Conservation (phyloP, 208 protist species). For the Acanthamoeba sp. region DNA sequence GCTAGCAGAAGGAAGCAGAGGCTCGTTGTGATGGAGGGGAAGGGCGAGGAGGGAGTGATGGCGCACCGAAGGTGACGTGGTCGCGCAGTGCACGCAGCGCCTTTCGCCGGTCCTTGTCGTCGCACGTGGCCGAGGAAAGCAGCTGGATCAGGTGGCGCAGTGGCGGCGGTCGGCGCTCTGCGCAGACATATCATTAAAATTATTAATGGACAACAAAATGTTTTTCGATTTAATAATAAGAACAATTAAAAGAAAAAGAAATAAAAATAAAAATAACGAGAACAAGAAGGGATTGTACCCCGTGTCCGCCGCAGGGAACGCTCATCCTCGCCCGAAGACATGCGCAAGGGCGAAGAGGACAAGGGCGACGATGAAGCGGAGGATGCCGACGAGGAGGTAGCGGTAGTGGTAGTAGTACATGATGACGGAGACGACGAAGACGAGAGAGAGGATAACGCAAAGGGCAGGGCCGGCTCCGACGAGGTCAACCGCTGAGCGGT, state of each 20-base stretch:
- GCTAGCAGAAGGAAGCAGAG: too few species aligned
- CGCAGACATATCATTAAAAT: background rate
- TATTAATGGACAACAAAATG: too few species aligned
- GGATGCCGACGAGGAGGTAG: too few species aligned
- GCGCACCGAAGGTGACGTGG: background rate
- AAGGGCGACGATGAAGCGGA: background rate
- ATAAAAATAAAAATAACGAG: background rate
- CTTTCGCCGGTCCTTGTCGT: conserved; percentile 29
- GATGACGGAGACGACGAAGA: background rate
- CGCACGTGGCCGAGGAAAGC: background rate
- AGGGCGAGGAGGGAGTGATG: background rate
- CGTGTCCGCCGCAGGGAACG: background rate
- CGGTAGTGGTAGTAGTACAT: too few species aligned
- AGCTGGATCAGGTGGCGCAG: background rate
- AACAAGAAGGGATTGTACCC: background rate
- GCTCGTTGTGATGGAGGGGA: background rate
- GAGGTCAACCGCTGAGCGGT: background rate
- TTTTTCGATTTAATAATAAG: background rate
- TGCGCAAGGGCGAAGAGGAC: background rate
- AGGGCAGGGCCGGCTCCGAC: background rate
- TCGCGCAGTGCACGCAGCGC: background rate
- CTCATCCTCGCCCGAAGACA: conserved; percentile 4
- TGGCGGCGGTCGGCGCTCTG: conserved; percentile 10
- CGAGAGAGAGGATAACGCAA: background rate
- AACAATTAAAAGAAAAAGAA: background rate